Conservation (phyloP, 345 rosid species). For the Sisymbrium altissimum region DNA sequence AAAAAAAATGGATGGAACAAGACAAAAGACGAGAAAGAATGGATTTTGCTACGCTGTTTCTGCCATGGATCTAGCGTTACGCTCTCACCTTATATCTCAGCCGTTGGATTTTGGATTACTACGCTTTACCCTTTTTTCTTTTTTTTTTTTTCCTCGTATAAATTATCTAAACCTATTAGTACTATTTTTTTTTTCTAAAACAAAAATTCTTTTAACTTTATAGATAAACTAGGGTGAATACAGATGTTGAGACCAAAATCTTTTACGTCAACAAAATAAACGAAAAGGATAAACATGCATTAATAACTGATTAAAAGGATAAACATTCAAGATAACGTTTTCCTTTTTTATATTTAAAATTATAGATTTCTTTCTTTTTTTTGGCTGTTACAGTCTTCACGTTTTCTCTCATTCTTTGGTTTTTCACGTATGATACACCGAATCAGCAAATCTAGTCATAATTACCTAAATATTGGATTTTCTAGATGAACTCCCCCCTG, state of each 20-base stretch:
- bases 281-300: slow-evolving; percentile 23
- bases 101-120: slow-evolving; percentile 5
- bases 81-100: slow-evolving; percentile 20
- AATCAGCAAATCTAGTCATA: slow-evolving; percentile 8
- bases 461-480: not conserved
- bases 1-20: slow-evolving; percentile 24
- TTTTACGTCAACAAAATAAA: slow-evolving; percentile 2
- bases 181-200: too few species aligned
- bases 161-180: too few species aligned
- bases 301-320: slow-evolving; percentile 1
- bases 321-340: slow-evolving; percentile 12
- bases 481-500: not conserved
- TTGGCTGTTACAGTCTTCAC: slow-evolving; percentile 13
- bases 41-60: slow-evolving; percentile 34
- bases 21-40: slow-evolving; percentile 8
- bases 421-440: not conserved
- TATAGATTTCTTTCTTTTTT: not conserved
- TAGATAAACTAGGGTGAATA: too few species aligned
- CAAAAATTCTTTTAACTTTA: too few species aligned
- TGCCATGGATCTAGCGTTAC: slow-evolving; percentile 33
- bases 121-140: not conserved
- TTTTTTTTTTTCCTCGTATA: too few species aligned
- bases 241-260: too few species aligned
- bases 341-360: not conserved
- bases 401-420: slow-evolving; percentile 22